Evolutionary conservation across 2,329 filamentous ascomycete genomes (phyloP).

Genomic region (Chrysosporium queenslandicum): DNA sequence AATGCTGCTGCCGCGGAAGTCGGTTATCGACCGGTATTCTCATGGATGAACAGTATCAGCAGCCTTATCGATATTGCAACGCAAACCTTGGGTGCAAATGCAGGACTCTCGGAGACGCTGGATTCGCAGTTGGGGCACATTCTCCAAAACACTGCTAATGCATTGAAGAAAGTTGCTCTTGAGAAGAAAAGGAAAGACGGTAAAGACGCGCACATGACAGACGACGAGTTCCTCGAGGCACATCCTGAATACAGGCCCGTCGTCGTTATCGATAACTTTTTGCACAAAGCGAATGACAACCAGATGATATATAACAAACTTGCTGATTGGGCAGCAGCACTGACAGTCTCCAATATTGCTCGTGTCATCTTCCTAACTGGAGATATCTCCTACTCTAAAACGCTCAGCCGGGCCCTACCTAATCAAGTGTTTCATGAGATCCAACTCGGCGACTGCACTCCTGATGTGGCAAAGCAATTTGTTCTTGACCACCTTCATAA

Average conservation of each 20-base stretch:
- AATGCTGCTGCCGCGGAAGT: conserved; percentile 69
- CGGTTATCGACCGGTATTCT: conserved; percentile 87
- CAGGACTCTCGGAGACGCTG: conserved; percentile 84
- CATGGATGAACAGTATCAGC: conserved; percentile 90
- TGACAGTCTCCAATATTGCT: conserved; percentile 79
- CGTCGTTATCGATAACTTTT: conserved; percentile 83
- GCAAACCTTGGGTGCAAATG: conserved; percentile 88
- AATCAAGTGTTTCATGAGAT: conserved; percentile 85
- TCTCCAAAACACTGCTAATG: conserved; percentile 68
- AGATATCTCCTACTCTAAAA: conserved; percentile 80
- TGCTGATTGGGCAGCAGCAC: conserved; percentile 76
- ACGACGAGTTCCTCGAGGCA: conserved; percentile 81
- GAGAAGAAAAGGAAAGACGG: conserved; percentile 60
- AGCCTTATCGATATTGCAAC: conserved; percentile 86
- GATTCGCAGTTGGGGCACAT: conserved; percentile 87
- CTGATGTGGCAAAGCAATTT: conserved; percentile 77
- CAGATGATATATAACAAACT: conserved; percentile 63
- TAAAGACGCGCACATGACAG: conserved; percentile 59
- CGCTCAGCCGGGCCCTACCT: conserved; percentile 73
- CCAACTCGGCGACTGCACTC: conserved; percentile 73
- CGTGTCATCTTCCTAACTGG: conserved; percentile 92
- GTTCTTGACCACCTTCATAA: conserved; percentile 63
- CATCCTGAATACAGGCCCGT: conserved; percentile 76
- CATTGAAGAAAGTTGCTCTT: conserved; percentile 67
- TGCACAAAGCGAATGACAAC: conserved; percentile 63